Evolutionary conservation across 2,329 filamentous ascomycete genomes (phyloP), one percentile per base, ranked within the genome.

Genomic region (Arthroderma sp.): DNA sequence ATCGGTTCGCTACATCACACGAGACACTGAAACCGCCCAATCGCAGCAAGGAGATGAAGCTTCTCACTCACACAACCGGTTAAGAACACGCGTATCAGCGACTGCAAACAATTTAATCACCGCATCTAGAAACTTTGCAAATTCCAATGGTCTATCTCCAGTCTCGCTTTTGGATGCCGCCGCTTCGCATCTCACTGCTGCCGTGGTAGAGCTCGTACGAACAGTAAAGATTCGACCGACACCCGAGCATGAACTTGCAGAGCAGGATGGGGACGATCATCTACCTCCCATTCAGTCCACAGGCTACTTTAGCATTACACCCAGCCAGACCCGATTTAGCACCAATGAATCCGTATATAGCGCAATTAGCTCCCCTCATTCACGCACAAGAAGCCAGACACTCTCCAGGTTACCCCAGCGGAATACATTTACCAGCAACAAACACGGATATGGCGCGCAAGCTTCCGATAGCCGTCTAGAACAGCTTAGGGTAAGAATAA

Each of bases 81-180:
- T 93, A 49, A 93, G 85, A 64, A 75, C 77, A 41, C 81, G 82
- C 47, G 83, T 96, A 3, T 93, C 87, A n/a, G 82, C 83, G 2
- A 94, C 89, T 1, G 88, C 91, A 40, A 96, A 96, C 70, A 91
- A 89, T 57, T 72, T 98, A 47, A 95, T 96, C 56, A 96, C 89
- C 2, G 86, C 89, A 1, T 83, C 85, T 31, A 94, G 93, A 68
- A 94, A 94, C 58, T 94, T 91, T 61, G 81, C 84, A 31, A 75
- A 78, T 7, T 81, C 86, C 0, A 80, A 78, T 15, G 91, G 91
- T 29, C 75, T 98, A 30, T 89, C 86, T 1, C 91, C 91, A 0
- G 82, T 98, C n/a, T 94, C 86, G 4, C 68, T 98, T 3, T 71
- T 98, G 22, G 91, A 98, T 61, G 91, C 89, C 3, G 89, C 91